phyloP scores from a whole-genome alignment of 163 green algal species.

The Coccomyxa subellipsoidea region DNA sequence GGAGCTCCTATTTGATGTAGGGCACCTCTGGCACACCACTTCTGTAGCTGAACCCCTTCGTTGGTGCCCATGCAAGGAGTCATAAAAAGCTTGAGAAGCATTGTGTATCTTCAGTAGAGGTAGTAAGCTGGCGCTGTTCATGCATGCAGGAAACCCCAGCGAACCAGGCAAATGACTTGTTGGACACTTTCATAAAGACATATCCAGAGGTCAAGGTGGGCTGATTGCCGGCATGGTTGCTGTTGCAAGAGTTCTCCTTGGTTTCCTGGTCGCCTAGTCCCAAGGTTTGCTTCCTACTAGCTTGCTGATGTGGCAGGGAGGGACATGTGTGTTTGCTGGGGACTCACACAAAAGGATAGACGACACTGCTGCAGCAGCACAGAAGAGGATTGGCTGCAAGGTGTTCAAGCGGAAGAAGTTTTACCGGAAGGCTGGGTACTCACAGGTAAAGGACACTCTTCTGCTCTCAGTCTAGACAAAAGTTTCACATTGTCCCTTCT shows the following conservation, averaged over 20 bases:
- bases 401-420: conserved; percentile 8
- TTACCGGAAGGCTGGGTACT: background rate
- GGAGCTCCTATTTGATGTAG: conserved; percentile 1
- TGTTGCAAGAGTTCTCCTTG: no score
- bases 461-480: no score
- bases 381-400: background rate
- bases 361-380: background rate
- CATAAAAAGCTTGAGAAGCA: no score
- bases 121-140: background rate
- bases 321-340: background rate
- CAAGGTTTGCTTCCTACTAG: no score
- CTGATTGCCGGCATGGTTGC: background rate
- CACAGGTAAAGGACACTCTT: no score
- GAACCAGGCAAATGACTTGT: background rate
- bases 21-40: no score
- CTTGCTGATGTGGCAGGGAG: background rate
- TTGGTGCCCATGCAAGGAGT: no score
- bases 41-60: no score
- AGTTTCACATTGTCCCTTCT: no score
- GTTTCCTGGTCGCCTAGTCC: no score
- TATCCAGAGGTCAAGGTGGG: background rate
- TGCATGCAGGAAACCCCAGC: background rate
- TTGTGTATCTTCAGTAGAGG: no score
- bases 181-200: background rate
- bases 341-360: background rate